phyloP scores from a whole-genome alignment of 768 basidiomycete species.

The Sutorius australiensis region DNA sequence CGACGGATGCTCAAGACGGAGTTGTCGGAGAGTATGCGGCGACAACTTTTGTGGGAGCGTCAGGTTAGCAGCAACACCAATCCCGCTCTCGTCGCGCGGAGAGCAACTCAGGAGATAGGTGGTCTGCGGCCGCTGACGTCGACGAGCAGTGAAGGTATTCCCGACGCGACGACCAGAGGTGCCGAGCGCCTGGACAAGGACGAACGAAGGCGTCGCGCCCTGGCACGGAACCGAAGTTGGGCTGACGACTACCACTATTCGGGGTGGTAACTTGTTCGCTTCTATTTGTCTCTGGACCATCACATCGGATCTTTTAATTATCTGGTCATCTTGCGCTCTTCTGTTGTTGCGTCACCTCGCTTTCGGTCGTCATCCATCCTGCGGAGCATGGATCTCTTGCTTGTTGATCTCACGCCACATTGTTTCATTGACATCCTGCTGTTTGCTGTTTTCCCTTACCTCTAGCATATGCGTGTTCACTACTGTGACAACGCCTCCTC shows the following conservation, averaged over 20 bases:
- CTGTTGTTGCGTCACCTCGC: conserved; percentile 17
- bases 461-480: conserved; percentile 18
- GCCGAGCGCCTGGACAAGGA: conserved; percentile 36
- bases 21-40: conserved; percentile 77
- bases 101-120: conserved; percentile 26
- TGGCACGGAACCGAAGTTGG: conserved; percentile 65
- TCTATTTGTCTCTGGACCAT: conserved; percentile 3
- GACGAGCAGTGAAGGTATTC: conserved; percentile 20
- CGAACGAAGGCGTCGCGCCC: conserved; percentile 40
- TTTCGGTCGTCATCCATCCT: conserved; percentile 13
- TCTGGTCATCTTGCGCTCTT: conserved; percentile 20
- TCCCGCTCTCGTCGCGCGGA: conserved; percentile 35
- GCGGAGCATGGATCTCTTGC: conserved; percentile 22
- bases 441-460: conserved; percentile 8
- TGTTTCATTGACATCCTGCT: conserved; percentile 8
- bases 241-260: conserved; percentile 62
- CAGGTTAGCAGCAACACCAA: conserved; percentile 55
- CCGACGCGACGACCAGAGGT: conserved; percentile 10
- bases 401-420: conserved; percentile 9
- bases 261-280: conserved; percentile 48
- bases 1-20: conserved; percentile 82
- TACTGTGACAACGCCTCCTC: conserved; percentile 5
- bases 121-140: conserved; percentile 36
- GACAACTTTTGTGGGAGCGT: conserved; percentile 79
- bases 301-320: conserved; percentile 21